Evolutionary conservation across 2,329 filamentous ascomycete species (phyloP).

Genomic region (Zelopaecilomyces penicillatus): DNA sequence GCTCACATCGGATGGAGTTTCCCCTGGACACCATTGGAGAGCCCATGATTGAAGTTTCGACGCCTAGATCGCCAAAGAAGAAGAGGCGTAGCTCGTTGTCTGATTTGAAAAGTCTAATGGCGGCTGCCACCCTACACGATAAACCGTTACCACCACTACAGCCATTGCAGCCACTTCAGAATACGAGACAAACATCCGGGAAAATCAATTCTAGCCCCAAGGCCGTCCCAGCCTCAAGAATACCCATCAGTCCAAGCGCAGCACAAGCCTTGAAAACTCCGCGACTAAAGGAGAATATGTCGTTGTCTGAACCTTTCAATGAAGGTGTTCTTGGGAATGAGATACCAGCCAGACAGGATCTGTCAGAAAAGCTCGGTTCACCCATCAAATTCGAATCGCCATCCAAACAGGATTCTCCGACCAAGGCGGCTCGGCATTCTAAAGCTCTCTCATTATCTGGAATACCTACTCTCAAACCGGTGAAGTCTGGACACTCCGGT

Average conservation of each 20-base stretch:
- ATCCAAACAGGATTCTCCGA: slow-evolving; percentile 15
- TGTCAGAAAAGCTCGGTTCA: slow-evolving; percentile 9
- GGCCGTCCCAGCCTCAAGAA: slow-evolving; percentile 38
- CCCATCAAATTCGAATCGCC: slow-evolving; percentile 12
- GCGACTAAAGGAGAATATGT: slow-evolving; percentile 38
- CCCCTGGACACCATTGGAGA: slow-evolving; percentile 53
- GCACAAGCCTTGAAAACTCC: slow-evolving; percentile 31
- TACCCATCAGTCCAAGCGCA: slow-evolving; percentile 40
- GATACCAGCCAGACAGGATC: slow-evolving; percentile 3
- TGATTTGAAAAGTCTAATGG: slow-evolving; percentile 66
- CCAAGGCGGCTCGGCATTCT: slow-evolving; percentile 28
- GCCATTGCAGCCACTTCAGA: slow-evolving; percentile 39
- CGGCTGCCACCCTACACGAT: slow-evolving; percentile 43
- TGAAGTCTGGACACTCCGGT: slow-evolving; percentile 19
- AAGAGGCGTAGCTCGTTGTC: slow-evolving; percentile 89
- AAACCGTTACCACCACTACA: slow-evolving; percentile 43
- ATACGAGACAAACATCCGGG: slow-evolving; percentile 46
- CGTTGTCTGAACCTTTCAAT: slow-evolving; percentile 13
- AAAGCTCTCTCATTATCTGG: slow-evolving; percentile 46
- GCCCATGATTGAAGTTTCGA: slow-evolving; percentile 36
- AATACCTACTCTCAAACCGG: slow-evolving; percentile 44
- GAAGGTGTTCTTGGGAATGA: background rate
- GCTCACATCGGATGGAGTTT: slow-evolving; percentile 48
- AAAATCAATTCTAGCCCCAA: slow-evolving; percentile 48
- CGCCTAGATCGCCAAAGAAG: slow-evolving; percentile 46